Base-by-base conservation (phyloP, 2,329 filamentous ascomycete genomes). In the Pyrenophora graminea region DNA sequence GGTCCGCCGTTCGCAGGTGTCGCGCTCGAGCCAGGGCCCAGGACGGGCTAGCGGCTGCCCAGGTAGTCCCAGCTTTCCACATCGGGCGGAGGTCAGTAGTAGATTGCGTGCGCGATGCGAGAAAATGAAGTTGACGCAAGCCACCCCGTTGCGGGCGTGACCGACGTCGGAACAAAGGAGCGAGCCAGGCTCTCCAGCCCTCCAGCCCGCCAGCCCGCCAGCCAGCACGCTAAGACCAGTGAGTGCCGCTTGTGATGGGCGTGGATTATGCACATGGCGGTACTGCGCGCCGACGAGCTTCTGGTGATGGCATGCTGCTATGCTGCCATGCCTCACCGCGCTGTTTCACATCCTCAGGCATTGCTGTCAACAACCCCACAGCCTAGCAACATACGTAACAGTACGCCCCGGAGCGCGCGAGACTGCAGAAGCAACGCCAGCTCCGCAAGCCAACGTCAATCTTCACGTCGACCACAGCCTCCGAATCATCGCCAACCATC, bases 121-220 rank as follows among this genome's bases (percentile, higher is more conserved):
- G 33, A 44, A 32, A 30, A 45, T 25, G 32, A 45, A 32, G 17
- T 23, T n/a, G 30, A 46, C 46, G 41, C 46, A 54, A 56, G 57
- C 55, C 57, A 55, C 48, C 57, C 57, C 27, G 57, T 52, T 55
- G 53, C 50, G 50, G 41, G 27, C 18, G 45, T 37, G 27, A 23
- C 42, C 39, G 18, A 19, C 12, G 21, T n/a, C 36, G 25, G 7
- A 27, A 8, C 19, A 21, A 21, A 21, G 19, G 19, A 21, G 19
- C 19, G 19, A 21, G 3, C 19, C 19, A 21, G 19, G 19, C 19
- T 21, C 19, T 21, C 19, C 19, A 21, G 19, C 19, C 19, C 19
- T 21, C 19, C 19, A 21, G 19, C 19, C 19, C 19, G 3, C 19
- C 19, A 21, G 19, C 19, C 19, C 5, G 3, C 19, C 19, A 21